Conservation (phyloP, 768 basidiomycete genomes). For the Flagelloscypha sp. region DNA sequence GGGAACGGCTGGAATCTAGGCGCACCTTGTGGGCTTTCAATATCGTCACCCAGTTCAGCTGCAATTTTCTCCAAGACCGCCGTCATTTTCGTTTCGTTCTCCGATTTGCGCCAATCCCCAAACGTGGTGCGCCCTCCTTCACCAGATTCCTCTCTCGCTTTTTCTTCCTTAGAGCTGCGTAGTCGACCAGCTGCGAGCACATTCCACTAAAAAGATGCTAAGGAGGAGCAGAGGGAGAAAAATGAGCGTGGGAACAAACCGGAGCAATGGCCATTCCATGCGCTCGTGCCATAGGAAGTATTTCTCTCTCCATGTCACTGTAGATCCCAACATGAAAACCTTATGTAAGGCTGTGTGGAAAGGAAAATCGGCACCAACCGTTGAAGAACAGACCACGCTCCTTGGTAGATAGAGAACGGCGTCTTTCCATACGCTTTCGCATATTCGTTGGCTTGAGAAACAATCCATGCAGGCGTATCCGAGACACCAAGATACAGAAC, state of each 20-base stretch:
- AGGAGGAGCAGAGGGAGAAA: no score
- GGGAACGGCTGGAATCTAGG: no score
- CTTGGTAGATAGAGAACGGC: conserved; percentile 40
- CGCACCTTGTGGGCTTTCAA: no score
- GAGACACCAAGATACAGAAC: conserved; percentile 27
- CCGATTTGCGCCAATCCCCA: conserved; percentile 37
- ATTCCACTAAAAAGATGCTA: conserved; percentile 28
- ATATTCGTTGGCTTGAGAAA: conserved; percentile 33
- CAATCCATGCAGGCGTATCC: conserved; percentile 32
- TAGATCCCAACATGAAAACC: no score
- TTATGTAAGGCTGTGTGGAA: no score
- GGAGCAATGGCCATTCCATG: conserved; percentile 5
- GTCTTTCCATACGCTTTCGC: conserved; percentile 32
- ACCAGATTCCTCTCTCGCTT: conserved; percentile 16
- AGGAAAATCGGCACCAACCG: no score
- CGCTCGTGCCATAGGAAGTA: conserved; percentile 28
- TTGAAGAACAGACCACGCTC: conserved; percentile 22
- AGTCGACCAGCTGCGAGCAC: conserved; percentile 27
- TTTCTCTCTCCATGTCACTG: conserved; percentile 41
- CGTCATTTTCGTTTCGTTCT: conserved; percentile 33
- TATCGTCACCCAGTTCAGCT: conserved; percentile 38
- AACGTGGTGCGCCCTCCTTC: conserved; percentile 18
- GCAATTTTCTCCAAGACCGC: conserved; percentile 43
- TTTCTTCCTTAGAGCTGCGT: conserved; percentile 23
- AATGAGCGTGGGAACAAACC: no score